Conservation (phyloP, 31 red algal species). For the Endocladia muricata region DNA sequence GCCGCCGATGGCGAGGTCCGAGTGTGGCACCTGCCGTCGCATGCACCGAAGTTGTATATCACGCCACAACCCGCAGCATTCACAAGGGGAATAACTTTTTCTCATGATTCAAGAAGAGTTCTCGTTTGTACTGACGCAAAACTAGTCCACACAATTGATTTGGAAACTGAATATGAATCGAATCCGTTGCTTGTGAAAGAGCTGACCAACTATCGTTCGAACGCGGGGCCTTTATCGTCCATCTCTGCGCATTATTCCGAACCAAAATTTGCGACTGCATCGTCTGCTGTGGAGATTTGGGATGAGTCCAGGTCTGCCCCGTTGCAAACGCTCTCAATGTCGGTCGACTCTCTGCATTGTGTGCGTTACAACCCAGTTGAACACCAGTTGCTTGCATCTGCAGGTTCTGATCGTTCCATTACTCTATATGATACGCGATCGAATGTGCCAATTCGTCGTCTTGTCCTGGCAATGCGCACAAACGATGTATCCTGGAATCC, state of each 20-base stretch:
- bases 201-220: conserved; percentile 43
- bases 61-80: conserved; percentile 55
- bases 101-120: conserved; percentile 48
- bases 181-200: conserved; percentile 6
- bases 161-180: conserved; percentile 22
- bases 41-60: conserved; percentile 28
- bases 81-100: conserved; percentile 73
- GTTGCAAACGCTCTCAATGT: conserved; percentile 57
- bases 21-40: conserved; percentile 87
- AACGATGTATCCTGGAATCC: conserved; percentile 99
- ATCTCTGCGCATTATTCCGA: conserved; percentile 55
- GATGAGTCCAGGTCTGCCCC: conserved; percentile 71
- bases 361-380: conserved; percentile 88
- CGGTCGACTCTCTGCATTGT: conserved; percentile 68
- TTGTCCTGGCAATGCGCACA: conserved; percentile 79
- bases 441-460: conserved; percentile 60
- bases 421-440: conserved; percentile 83
- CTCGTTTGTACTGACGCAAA: conserved; percentile 63
- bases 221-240: conserved; percentile 41
- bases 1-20: conserved; percentile 91
- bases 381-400: conserved; percentile 60
- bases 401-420: conserved; percentile 78
- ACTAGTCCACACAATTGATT: conserved; percentile 31
- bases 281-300: conserved; percentile 87
- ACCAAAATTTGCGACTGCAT: conserved; percentile 80